Evolutionary conservation across 345 rosid genomes (phyloP), one percentile per base, ranked within the genome.

Genomic region (Sonneratia alba): DNA sequence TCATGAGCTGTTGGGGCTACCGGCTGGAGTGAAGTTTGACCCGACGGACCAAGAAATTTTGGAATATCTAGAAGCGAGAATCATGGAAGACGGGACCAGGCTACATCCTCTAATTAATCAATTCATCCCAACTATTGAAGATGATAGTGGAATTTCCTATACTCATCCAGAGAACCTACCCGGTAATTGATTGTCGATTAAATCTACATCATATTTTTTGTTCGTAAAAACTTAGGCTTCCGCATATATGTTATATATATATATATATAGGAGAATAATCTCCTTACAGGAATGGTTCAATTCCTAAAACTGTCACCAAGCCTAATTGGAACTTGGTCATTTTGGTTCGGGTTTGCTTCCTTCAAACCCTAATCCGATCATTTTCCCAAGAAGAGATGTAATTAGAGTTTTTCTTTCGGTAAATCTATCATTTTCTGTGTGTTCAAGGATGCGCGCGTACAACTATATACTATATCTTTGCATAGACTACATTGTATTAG

Each of bases 101-200:
- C 77, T 89, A 72, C 97, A 95, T 79, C 97, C 97, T 49, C 83
- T 95, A 37, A 90, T 90, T 6, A 89, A 90, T 74, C 90, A 90
- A 71, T 94, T 94, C 81, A 94, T 94, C 71, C 90, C 91, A 1
- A 89, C 99, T 3, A 81, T 94, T 11, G 96, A 88, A 62, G 97
- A 93, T 9, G 88, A 90, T 24, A 88, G 90, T 77, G 99, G 99
- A 22, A 94, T 94, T 84, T 94, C 97, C 78, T 94, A 84, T 61
- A 87, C 96, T 19, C 99, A 94, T 75, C 99, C 99, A 1, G 92
- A 92, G 73, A 90, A 80, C 80, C 91, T 95, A 18, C 99, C 97
- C 45, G 98, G 98, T 92, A 77, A 70, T 45, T 47, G 1, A 36
- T 15, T 24, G 32, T 36, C 16, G 51, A 73, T 61, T 8, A 24